Conservation (phyloP, 805 yeast species). For the Hanseniaspora osmophila region DNA sequence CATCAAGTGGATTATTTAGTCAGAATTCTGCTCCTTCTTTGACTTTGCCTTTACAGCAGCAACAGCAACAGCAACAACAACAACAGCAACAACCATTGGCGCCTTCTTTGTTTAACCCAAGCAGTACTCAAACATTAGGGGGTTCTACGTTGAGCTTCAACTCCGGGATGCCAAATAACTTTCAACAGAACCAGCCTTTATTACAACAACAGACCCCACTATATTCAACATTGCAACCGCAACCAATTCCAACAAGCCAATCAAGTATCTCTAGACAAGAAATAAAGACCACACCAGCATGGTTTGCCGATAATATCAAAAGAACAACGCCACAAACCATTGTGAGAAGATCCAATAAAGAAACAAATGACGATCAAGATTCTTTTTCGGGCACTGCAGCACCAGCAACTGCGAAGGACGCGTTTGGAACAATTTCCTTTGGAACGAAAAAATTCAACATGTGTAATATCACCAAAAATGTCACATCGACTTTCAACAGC, state of each 20-base stretch:
- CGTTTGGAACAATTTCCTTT: conserved; percentile 25
- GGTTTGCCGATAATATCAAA: conserved; percentile 31
- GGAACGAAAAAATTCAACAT: conserved; percentile 22
- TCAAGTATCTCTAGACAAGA: conserved; percentile 16
- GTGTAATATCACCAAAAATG: background rate
- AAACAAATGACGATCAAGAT: conserved; percentile 12
- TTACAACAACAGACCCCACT: conserved; percentile 19
- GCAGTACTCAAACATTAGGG: too few species aligned
- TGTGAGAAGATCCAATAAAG: conserved; percentile 27
- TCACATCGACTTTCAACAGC: background rate
- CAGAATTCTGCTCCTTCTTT: background rate
- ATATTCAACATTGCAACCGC: conserved; percentile 14
- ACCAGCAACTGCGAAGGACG: conserved; percentile 9
- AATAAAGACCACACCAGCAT: conserved; percentile 18
- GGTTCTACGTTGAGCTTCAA: too few species aligned
- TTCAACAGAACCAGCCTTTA: conserved; percentile 8
- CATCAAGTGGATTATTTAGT: conserved; percentile 4
- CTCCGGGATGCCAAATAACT: too few species aligned
- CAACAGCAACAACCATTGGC: conserved; percentile 18
- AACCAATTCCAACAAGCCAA: conserved; percentile 15
- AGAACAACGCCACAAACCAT: conserved; percentile 35
- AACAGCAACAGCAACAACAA: conserved; percentile 9
- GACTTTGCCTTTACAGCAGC: conserved; percentile 5
- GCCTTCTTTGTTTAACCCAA: conserved; percentile 1
- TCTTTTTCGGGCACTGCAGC: conserved; percentile 10